Base-by-base conservation (phyloP, 441 rosid genomes). In the Lagerstroemia fauriei region DNA sequence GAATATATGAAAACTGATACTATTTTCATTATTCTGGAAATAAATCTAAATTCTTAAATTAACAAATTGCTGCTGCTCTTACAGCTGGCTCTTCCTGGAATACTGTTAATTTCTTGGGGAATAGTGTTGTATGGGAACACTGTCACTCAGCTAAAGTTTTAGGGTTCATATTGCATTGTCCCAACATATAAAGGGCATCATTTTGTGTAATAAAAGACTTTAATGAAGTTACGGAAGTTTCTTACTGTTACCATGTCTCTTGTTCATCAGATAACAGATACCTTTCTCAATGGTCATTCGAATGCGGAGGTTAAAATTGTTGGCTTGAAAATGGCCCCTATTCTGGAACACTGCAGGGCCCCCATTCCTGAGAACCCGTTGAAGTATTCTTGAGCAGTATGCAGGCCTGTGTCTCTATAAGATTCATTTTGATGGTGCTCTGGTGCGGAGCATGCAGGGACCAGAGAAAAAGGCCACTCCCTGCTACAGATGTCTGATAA, bases 251-350 rank as follows among this genome's bases (percentile, higher is more conserved):
- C 20, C 10, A n/a, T 80, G 38, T 9, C 75, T 48, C n/a, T 29
- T 73, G 78, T 16, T 61, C 68, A 85, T 80, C 87, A 92, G 95
- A 83, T 92, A 69, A 90, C 94, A 9, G 78, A 90, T 65, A 84
- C 84, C 32, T 90, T 91, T 78, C 86, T 92, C 71, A 73, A 85
- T 48, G 92, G 94, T 48, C 92, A 90, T 88, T 90, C 93, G 74
- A 92, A 91, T 84, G 83, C 85, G 16, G 83, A 82, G 53, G 92
- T 92, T 3, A 81, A 85, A 50, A 87, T 92, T 51, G 72, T 91
- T 31, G 95, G 95, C 83, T 79, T 85, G 89, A 90, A 84, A 87
- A 84, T 91, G 86, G 74, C 86, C 72, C 89, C 89, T 25, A 72
- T 92, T 65, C 81, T 91, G 82, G 84, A 83, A 65, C 81, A 82